These are phyloP conservation scores for Carallia pectinifolia DNA, from an alignment of 345 rosid species.

Conservation along the genomic window DNA sequence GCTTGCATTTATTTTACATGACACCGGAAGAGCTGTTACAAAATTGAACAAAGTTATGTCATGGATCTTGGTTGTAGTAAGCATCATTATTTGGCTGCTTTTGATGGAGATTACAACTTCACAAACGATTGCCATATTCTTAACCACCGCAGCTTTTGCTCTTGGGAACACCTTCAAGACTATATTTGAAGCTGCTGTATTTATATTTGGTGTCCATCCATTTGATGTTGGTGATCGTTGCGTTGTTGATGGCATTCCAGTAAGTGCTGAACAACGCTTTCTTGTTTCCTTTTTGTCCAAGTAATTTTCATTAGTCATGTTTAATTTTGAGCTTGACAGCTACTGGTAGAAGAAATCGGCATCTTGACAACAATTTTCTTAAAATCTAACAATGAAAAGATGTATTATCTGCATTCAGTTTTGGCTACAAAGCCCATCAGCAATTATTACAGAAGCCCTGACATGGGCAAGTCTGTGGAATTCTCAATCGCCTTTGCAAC, in stretches of 20 bases:
- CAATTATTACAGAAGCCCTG: too few relatives aligned
- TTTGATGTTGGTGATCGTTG: too few relatives aligned
- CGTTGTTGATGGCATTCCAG: too few relatives aligned
- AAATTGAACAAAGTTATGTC: constrained; percentile 55
- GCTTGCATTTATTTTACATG: constrained; percentile 53
- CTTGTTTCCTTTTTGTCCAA: background rate
- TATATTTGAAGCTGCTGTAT: too few relatives aligned
- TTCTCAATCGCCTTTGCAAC: constrained; percentile 19
- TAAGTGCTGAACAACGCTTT: background rate
- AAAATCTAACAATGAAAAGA: constrained; percentile 59
- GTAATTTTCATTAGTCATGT: background rate
- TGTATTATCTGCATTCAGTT: constrained; percentile 65
- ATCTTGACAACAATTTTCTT: constrained; percentile 68
- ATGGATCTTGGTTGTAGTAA: constrained; percentile 35
- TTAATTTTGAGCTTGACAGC: constrained; percentile 29
- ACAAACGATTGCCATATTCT: too few relatives aligned
- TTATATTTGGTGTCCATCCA: too few relatives aligned
- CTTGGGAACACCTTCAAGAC: too few relatives aligned
- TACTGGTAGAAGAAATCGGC: constrained; percentile 82
- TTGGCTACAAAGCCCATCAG: too few relatives aligned
- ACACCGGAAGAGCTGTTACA: constrained; percentile 69
- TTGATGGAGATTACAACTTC: too few relatives aligned
- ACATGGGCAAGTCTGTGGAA: too few relatives aligned
- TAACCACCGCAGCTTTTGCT: too few relatives aligned
- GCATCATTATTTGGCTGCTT: background rate